These are phyloP conservation scores for Torulaspora delbrueckii DNA, from an alignment of 805 yeast species.

Conservation along the genomic window DNA sequence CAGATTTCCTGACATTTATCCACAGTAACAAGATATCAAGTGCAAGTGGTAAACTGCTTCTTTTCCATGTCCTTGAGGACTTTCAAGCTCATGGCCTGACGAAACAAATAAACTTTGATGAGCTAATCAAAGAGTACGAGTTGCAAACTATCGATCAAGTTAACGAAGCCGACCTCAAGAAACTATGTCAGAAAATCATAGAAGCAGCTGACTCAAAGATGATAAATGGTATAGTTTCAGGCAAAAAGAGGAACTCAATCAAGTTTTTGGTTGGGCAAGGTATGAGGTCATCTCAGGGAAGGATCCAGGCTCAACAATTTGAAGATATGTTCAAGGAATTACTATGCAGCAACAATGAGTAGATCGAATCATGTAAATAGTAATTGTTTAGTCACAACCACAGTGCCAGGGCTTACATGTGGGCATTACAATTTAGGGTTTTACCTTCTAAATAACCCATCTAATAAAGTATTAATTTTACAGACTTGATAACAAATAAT, in stretches of 20 bases:
- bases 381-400: background rate
- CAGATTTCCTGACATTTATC: slow-evolving; percentile 52
- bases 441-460: background rate
- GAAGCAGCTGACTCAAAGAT: slow-evolving; percentile 44
- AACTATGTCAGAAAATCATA: slow-evolving; percentile 45
- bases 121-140: slow-evolving; percentile 52
- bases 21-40: slow-evolving; percentile 48
- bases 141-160: slow-evolving; percentile 36
- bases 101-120: slow-evolving; percentile 29
- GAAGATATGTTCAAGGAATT: slow-evolving; percentile 35
- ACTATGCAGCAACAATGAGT: slow-evolving; percentile 9
- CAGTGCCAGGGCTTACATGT: background rate
- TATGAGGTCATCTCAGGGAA: slow-evolving; percentile 74
- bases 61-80: slow-evolving; percentile 55
- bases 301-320: slow-evolving; percentile 35
- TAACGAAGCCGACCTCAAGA: slow-evolving; percentile 36
- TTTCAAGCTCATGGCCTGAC: slow-evolving; percentile 35
- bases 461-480: background rate
- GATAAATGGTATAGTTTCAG: slow-evolving; percentile 50
- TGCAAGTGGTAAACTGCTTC: slow-evolving; percentile 60
- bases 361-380: background rate
- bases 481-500: slow-evolving; percentile 12
- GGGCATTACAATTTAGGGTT: background rate
- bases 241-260: slow-evolving; percentile 58
- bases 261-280: slow-evolving; percentile 79